A percentile compares a stretch with the other conserved stretches of the same genome.
Evolutionary conservation across 192 early-diverging fungal genomes (phyloP).

Genomic region (Podila epicladia): DNA sequence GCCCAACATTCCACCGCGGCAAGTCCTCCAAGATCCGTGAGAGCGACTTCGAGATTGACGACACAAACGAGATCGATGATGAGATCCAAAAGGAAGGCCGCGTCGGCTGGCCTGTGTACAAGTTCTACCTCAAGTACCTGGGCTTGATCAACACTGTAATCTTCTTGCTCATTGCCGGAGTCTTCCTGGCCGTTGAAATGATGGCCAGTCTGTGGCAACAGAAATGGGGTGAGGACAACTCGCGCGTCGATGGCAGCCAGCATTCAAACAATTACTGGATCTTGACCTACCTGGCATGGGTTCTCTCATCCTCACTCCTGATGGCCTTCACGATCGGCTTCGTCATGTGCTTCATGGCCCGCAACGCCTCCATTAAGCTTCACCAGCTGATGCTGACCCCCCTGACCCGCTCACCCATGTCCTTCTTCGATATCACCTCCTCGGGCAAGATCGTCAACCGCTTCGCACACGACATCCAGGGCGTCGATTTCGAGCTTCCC

Average conservation of each 20-base stretch:
- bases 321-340: slow-evolving; percentile 4
- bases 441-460: slow-evolving; percentile 80
- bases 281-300: slow-evolving; percentile 21
- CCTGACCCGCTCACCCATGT: slow-evolving; percentile 61
- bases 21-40: slow-evolving; percentile 31
- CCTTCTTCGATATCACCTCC: slow-evolving; percentile 45
- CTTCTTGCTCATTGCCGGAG: background rate
- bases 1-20: slow-evolving; percentile 17
- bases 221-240: slow-evolving; percentile 1
- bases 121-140: slow-evolving; percentile 22
- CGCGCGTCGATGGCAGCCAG: background rate
- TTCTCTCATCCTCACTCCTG: slow-evolving; percentile 17
- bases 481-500: slow-evolving; percentile 66
- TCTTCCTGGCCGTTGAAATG: background rate
- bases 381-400: slow-evolving; percentile 69
- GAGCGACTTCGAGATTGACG: slow-evolving; percentile 13
- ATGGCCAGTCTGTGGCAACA: background rate
- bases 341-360: slow-evolving; percentile 66
- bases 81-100: slow-evolving; percentile 16
- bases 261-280: slow-evolving; percentile 21
- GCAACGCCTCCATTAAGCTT: slow-evolving; percentile 58
- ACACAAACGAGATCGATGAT: slow-evolving; percentile 26
- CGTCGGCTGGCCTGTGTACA: slow-evolving; percentile 44
- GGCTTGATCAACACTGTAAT: background rate
- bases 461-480: slow-evolving; percentile 80